Base-by-base conservation (phyloP, 306 rosid species). In the Cicer yamashitae region DNA sequence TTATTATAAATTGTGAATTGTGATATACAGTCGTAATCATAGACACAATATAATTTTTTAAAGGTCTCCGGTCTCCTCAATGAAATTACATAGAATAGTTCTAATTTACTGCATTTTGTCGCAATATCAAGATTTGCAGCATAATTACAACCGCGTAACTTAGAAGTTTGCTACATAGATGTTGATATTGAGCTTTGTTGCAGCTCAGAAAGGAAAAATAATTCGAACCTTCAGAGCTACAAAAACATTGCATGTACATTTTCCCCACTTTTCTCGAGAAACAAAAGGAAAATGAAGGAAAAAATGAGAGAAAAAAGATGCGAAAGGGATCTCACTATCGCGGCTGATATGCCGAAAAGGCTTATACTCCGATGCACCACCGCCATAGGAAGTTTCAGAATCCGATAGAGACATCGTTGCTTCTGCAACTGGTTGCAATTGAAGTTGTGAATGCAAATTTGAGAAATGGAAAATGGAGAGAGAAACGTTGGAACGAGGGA, bases 391-490 rank as follows among this genome's bases (percentile, higher is more conserved):
- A 59, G 87, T 85, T 45, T 91, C 98, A 43, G 94, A 88, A 78
- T 94, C 97, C n/a, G 98, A 94, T 39, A 90, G 77, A 17, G 98
- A 94, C 98, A 94, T 93, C 38, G 77, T 68, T 73, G 82, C 14
- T 5, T 34, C 43, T 53, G 71, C 72, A 67, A 72, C 39, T 41
- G 78, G 78, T 85, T 63, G 51, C 10, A 69, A 70, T 75, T 34
- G 20, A 58, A 57, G 80, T 6, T 77, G 34, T 18, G 51, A 74
- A 56, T 0, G 38, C 41, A 47, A 81, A 77, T 46, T 54, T 63
- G 83, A 70, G 39, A 75, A 72, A 77, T 22, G n/a, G 64, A 67
- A 54, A 68, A 65, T 60, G 72, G 68, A 62, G 77, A 53, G 83
- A 73, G 20, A 60, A 73, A 73, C 74, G 84, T 50, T 48, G 67